Base-by-base conservation (phyloP, 352 stramenopile genomes). In the Pythium apleroticum region DNA sequence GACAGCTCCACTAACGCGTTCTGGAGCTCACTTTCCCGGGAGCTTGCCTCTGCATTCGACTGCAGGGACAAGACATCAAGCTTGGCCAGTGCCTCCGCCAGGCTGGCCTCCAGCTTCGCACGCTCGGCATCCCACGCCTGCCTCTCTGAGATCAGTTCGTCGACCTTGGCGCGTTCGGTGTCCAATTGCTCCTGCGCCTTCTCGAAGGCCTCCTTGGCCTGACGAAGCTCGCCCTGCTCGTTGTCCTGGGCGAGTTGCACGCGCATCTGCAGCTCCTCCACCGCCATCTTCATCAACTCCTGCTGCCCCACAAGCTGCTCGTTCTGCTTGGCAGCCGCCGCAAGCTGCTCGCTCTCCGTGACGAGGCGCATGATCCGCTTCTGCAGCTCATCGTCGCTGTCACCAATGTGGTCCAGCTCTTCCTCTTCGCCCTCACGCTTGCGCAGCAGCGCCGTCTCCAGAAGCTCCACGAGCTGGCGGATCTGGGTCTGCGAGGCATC, bases 281-380 rank as follows among this genome's bases (percentile, higher is more conserved):
- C 56, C 20, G 77, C 73, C 69, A 81, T 73, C 39, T 78, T 69
- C n/a, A 82, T 59, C 30, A 73, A 31, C 45, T 77, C 57, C 25
- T 88, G 77, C 41, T 79, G 75, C 19, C 80, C 68, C 7, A 68
- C 28, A n/a, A 73, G 56, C 50, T 50, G 12, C 55, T 68, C 68
- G 22, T 67, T 59, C 28, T 78, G 52, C 27, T 59, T 15, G 7
- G 72, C 73, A 22, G 52, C 37, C 3, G 65, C 46, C 54, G 72
- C 69, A 35, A 87, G 52, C 3, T 45, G 55, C 35, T 66, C 66
- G 20, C 81, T 70, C 12, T 85, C 70, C 12, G 50, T 35, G 28
- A 85, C 57, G 5, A 86, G 33, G 17, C 74, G 73, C 43, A 60
- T 59, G 20, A 76, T 28, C 19, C 63, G 63, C 11, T 35, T 37